Base-by-base conservation (phyloP, 768 basidiomycete species). In the Hygrophorus pudorinus region DNA sequence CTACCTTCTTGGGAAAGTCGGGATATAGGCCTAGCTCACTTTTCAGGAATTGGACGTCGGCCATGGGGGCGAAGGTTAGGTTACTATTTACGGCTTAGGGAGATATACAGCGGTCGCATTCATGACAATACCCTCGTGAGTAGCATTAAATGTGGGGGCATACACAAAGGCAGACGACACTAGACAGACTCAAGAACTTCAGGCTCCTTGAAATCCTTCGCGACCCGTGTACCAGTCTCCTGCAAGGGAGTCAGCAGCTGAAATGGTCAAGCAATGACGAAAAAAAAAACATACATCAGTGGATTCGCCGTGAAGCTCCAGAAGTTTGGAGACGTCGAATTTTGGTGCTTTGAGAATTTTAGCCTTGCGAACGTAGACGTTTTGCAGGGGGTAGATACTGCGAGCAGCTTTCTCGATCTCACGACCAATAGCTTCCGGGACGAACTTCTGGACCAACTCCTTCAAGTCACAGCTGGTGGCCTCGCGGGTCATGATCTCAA, bases 321-420 rank as follows among this genome's bases (percentile, higher is more conserved):
- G 78, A 41, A 98, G 75, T 71, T 98, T 98, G 52, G 85, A 81
- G 45, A 91, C 74, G 65, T 96, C 93, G 64, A 94, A 92, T 66
- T 94, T 96, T 52, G 96, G 96, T 51, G 93, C 75, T 71, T 97
- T 98, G 59, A 99, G 75, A 63, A 99, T 97, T 78, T 99, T 99
- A 56, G 87, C 93, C 75, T 99, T 98, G 70, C 96, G 86, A 59
- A 98, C 78, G 72, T 92, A 94, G 61, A 97, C 93, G 66, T 98
- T 98, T 75, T 98, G 93, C 60, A 99, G 71, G 56, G 96, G 96
- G 75, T 93, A 99, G 72, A 98, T 98, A 65, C 84, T 86, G 58
- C 90, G 76, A 50, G 83, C 76, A 42, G 94, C 84, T 76, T 99
- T 99, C 79, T 99, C 96, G 54, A 99, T 99, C 76, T 99, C 96